Conservation (phyloP, 2,329 filamentous ascomycete species). For the Metarhizium guizhouense region DNA sequence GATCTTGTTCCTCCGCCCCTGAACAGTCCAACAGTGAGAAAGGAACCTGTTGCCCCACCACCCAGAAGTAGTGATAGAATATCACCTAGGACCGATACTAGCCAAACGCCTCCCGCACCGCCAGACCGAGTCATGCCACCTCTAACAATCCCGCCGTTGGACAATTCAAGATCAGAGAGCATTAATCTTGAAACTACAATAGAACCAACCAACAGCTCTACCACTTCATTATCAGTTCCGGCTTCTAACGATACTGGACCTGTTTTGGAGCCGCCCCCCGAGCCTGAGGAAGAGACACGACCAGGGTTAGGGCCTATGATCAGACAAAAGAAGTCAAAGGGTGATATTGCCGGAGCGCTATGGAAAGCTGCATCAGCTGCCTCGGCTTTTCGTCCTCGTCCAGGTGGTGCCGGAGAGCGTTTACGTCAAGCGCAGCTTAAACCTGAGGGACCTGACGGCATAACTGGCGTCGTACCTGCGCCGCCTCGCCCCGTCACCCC, state of each 20-base stretch:
- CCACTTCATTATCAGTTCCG: conserved; percentile 15
- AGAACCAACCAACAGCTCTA: conserved; percentile 11
- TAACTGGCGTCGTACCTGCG: conserved; percentile 78
- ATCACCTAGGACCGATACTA: conserved; percentile 35
- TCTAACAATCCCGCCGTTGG: conserved; percentile 3
- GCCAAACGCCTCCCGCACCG: neutral
- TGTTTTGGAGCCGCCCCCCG: conserved; percentile 13
- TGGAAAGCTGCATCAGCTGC: conserved; percentile 61
- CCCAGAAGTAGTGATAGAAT: conserved; percentile 44
- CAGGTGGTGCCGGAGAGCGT: conserved; percentile 77
- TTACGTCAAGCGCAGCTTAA: conserved; percentile 55
- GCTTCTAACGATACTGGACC: conserved; percentile 17
- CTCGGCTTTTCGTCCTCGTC: conserved; percentile 69
- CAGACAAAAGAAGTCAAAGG: conserved; percentile 63
- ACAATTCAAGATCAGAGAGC: conserved; percentile 6
- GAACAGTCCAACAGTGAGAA: conserved; percentile 40
- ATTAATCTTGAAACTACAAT: conserved; percentile 4
- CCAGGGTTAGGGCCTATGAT: conserved; percentile 88
- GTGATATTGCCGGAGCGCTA: conserved; percentile 66
- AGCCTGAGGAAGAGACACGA: conserved; percentile 33
- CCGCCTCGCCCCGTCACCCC: conserved; percentile 42
- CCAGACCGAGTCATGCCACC: conserved; percentile 15
- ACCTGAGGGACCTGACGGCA: conserved; percentile 71
- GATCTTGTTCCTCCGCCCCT: conserved; percentile 50
- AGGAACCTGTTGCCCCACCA: conserved; percentile 36